Base-by-base conservation (phyloP, 2,329 filamentous ascomycete genomes). In the Pseudogymnoascus sp. region DNA sequence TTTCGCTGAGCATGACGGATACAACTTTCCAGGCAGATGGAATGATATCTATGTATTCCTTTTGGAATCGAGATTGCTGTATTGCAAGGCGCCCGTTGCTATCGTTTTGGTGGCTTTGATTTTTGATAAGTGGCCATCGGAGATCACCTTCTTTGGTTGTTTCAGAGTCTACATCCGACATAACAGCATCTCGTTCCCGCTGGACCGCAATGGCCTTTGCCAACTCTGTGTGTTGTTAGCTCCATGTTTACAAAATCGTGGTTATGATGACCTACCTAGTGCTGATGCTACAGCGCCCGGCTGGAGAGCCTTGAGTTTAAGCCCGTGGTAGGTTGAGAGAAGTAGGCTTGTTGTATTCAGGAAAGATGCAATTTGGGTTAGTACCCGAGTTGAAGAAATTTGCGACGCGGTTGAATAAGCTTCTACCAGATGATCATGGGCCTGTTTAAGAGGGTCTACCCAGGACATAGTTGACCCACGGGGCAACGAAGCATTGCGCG, bases 1-100 rank as follows among this genome's bases (percentile, higher is more conserved):
- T 86, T 59, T 95, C 89, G 68, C 88, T 94, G 13, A 99, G 74
- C 0, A 88, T 88, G 45, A 99, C 76, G 0, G 92, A 97, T 8
- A 99, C 77, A 1, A 92, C 88, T 52, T 85, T 90, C 94, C 94
- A 99, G 5, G 80, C 78, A 37, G 78, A 74, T 0, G 94, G 95
- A 5, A 99, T 84, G 57, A 92, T 87, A 68, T 96, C 89, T 57
- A 96, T 80, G 66, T 91, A 96, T 48, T 92, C 82, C 63, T 81
- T 79, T 70, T 92, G 88, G 67, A 96, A 95, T 23, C 78, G 77
- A 41, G 77, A 73, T 69, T 69, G 21, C 75, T 75, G 41, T 74
- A 72, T 67, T 68, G 2, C 72, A 63, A 0, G 73, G 68, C 3
- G 75, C 68, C 13, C 74, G 70, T 65, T 76, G 73, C 21, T 70